These are phyloP conservation scores for Gaeumannomyces tritici DNA, from an alignment of 2,329 filamentous ascomycete species.

Conservation along the genomic window DNA sequence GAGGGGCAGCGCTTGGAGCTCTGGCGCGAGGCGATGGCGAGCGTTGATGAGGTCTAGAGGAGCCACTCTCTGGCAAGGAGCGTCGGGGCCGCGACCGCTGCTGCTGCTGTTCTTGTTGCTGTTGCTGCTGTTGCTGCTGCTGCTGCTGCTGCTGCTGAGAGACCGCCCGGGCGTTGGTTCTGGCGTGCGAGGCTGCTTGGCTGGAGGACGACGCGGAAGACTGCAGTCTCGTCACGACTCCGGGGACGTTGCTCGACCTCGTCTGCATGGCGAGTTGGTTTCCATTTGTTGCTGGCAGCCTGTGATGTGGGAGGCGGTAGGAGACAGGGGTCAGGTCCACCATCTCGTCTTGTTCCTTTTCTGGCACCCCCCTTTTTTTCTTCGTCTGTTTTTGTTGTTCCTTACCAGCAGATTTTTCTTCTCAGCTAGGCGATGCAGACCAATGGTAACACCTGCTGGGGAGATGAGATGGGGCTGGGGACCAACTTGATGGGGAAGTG, in stretches of 20 bases:
- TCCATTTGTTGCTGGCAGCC: background rate
- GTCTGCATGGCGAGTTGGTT: background rate
- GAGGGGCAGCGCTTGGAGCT: background rate
- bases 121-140: constrained; percentile 3
- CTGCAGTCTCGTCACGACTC: background rate
- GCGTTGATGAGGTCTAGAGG: too few relatives aligned
- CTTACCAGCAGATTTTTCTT: background rate
- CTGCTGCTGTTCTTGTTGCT: constrained; percentile 3
- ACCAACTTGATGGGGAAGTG: background rate
- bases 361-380: background rate
- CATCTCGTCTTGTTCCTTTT: background rate
- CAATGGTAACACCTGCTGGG: background rate
- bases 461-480: background rate
- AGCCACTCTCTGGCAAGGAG: background rate
- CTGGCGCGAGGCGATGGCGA: background rate
- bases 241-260: background rate
- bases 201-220: background rate
- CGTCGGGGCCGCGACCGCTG: too few relatives aligned
- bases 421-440: background rate
- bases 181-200: background rate
- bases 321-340: background rate
- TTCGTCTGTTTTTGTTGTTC: background rate
- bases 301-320: background rate
- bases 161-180: constrained; percentile 1
- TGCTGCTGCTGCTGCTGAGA: constrained; percentile 7